Base-by-base conservation (phyloP, 805 yeast genomes). In the Kazachstania martiniae region DNA sequence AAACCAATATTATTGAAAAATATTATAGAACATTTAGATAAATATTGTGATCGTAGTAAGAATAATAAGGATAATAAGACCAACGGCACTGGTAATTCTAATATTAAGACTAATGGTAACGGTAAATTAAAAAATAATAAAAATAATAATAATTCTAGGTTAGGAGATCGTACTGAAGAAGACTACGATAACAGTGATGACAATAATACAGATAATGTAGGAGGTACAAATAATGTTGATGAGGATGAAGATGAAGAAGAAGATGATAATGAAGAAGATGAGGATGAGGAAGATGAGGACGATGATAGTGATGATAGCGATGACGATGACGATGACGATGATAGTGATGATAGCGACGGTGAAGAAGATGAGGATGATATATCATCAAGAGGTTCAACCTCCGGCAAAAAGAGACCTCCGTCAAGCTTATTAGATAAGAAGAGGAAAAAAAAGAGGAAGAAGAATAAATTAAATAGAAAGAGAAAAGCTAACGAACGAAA, bases 401-500 rank as follows among this genome's bases (percentile, higher is more conserved):
- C 33, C 1, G 37, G 37, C 10, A 35, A 33, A 14, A 35, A 38
- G 25, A 29, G 41, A 32, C 38, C 38, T n/a, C 38, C 41, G 12
- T 33, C 40, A 7, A 27, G 12, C 6, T 15, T 15, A 26, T 9
- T 12, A 15, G 15, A 9, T 15, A 10, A 14, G 5, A 16, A 12
- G 12, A 28, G 29, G 28, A 34, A 19, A 33, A 33, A 13, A 28
- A 36, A 31, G 36, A 35, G 25, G 27, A 24, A 28, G 10, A 43
- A 42, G 21, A 23, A 18, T 14, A 25, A 18, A 9, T 24, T 17
- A 8, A 29, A 42, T 5, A 33, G 33, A 8, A 34, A 31, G 36
- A 53, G 35, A 48, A 59, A 42, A 43, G 58, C 37, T 50, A 51
- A 51, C 53, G 59, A 41, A 48, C 49, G 53, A 51, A 65, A 54